Evolutionary conservation across 306 rosid species (phyloP), one percentile per base, ranked within the genome.

Genomic region (Acacia confusa): DNA sequence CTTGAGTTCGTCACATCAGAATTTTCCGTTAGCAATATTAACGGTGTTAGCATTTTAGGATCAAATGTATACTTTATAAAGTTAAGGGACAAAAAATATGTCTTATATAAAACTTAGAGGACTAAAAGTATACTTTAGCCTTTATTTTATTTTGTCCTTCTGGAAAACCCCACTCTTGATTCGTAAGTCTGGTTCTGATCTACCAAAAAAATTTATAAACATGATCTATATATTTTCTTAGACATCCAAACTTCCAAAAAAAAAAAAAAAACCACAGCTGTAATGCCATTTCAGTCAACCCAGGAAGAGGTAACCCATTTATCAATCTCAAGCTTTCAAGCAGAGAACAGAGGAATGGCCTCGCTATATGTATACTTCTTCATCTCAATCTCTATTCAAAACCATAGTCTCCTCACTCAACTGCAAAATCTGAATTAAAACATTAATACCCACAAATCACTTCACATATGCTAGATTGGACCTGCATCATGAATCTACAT

Each of bases 381-480:
- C 84, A 79, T 84, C 13, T 61, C 79, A 60, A 57, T 71, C 70
- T 52, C 63, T 69, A 60, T 47, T 72, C 78, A 25, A 74, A 63
- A 70, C 79, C 72, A 82, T 57, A 57, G 61, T 70, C 82, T 80
- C 77, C 61, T 40, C 69, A 64, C 65, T 52, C 78, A 75, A 66
- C 43, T 60, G 30, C 38, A 25, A 75, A 71, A 71, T 76, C 78
- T 76, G 45, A 83, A 75, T 47, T 73, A 74, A 63, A 76, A 82
- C 81, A 78, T 82, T 50, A 73, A 52, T 65, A 50, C 52, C 77
- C 86, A 74, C 58, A 48, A 48, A 24, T 72, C 65, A 64, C 74
- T 45, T 76, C 58, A 80, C 72, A 70, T 58, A 76, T 76, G 78
- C 66, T 76, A 67, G 43, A 80, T 70, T 77, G 70, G 53, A 84